phyloP scores from a whole-genome alignment of 208 protist species.

The Trypanosoma lewisi region DNA sequence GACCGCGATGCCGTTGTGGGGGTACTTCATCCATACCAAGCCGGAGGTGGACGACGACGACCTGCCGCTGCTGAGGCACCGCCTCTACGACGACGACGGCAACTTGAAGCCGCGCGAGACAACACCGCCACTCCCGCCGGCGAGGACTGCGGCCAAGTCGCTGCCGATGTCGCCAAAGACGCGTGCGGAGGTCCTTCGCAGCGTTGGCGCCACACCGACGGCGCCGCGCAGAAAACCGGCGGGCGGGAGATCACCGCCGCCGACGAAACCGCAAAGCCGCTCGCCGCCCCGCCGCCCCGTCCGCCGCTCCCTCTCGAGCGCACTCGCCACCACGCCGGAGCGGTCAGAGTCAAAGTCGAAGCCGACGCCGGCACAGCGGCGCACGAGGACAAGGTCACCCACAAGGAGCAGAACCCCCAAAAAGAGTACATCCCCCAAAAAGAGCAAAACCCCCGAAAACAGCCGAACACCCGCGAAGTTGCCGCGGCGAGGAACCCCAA shows the following conservation, averaged over 20 bases:
- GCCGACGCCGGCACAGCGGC: conserved; percentile 4
- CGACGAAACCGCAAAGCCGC: neutral
- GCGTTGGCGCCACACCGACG: conserved; percentile 17
- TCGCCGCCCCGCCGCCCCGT: neutral
- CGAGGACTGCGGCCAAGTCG: too few species aligned
- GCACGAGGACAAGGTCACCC: too few species aligned
- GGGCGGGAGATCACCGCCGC: neutral
- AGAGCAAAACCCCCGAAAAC: neutral
- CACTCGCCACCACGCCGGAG: conserved; percentile 14
- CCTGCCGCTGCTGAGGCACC: conserved; percentile 76
- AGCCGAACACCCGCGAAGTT: neutral
- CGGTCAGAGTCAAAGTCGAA: conserved; percentile 12
- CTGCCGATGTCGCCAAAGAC: conserved; percentile 30
- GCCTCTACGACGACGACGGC: conserved; percentile 81
- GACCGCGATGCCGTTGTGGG: conserved; percentile 70
- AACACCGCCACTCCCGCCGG: conserved; percentile 1
- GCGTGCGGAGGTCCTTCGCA: conserved; percentile 11
- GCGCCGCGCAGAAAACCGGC: conserved; percentile 3
- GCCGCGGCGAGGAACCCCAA: neutral
- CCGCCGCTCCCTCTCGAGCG: neutral
- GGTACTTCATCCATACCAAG: conserved; percentile 57
- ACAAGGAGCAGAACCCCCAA: neutral
- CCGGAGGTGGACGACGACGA: conserved; percentile 83
- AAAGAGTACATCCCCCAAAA: neutral
- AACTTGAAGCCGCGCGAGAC: conserved; percentile 35